Evolutionary conservation across 2,329 filamentous ascomycete genomes (phyloP).

Genomic region (Hymenoscyphus fraxineus): DNA sequence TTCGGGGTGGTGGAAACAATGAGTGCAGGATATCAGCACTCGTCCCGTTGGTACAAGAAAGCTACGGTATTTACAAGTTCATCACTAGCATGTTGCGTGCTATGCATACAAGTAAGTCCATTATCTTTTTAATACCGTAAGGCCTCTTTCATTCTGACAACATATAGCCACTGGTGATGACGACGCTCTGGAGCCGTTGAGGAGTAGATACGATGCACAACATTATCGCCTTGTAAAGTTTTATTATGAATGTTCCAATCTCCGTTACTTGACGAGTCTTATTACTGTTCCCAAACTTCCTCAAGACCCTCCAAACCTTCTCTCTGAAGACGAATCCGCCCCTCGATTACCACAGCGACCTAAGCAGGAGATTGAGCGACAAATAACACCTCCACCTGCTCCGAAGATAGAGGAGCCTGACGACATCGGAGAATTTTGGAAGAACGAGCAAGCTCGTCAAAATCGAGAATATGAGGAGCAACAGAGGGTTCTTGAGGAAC

Average conservation of each 20-base stretch:
- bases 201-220: slow-evolving; percentile 87
- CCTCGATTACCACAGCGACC: slow-evolving; percentile 79
- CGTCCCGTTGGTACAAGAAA: slow-evolving; percentile 92
- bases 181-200: slow-evolving; percentile 83
- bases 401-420: slow-evolving; percentile 77
- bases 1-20: slow-evolving; percentile 86
- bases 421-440: slow-evolving; percentile 98
- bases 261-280: slow-evolving; percentile 91
- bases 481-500: slow-evolving; percentile 81
- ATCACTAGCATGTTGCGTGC: slow-evolving; percentile 98
- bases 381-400: slow-evolving; percentile 65
- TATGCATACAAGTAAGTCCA: slow-evolving; percentile 84
- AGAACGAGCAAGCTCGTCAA: slow-evolving; percentile 82
- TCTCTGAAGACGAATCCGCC: slow-evolving; percentile 78
- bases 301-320: slow-evolving; percentile 85
- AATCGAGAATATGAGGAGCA: slow-evolving; percentile 95
- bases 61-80: slow-evolving; percentile 99
- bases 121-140: neutral
- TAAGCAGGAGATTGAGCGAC: slow-evolving; percentile 67
- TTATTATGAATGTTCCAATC: slow-evolving; percentile 98
- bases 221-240: slow-evolving; percentile 96
- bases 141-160: slow-evolving; percentile 10
- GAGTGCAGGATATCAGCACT: slow-evolving; percentile 94
- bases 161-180: slow-evolving; percentile 79
- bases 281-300: slow-evolving; percentile 96